A percentile compares a stretch with the other conserved stretches of the same genome.
These are phyloP conservation scores for Trifolium fragiferum DNA, from an alignment of 306 rosid species.

Conservation along the genomic window DNA sequence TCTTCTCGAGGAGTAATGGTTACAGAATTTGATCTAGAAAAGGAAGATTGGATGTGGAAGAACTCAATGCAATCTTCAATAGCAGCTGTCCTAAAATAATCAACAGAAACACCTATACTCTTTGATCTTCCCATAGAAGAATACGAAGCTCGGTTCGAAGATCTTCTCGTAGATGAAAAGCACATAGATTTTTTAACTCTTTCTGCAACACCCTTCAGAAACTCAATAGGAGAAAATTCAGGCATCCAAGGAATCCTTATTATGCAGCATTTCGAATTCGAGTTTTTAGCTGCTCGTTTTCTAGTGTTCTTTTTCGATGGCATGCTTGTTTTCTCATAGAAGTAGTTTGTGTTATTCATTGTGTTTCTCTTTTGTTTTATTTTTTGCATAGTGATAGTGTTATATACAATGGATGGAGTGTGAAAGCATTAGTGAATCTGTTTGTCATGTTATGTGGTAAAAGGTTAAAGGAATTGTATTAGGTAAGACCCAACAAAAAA, in stretches of 20 bases:
- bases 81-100: slow-evolving; percentile 72
- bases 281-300: slow-evolving; percentile 35
- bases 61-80: slow-evolving; percentile 91
- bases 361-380: slow-evolving; percentile 5
- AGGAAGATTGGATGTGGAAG: slow-evolving; percentile 76
- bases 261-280: slow-evolving; percentile 25
- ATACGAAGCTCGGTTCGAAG: slow-evolving; percentile 38
- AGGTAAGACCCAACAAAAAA: slow-evolving; percentile 44
- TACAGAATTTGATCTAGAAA: slow-evolving; percentile 65
- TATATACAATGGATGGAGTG: slow-evolving; percentile 28
- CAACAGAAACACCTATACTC: slow-evolving; percentile 49
- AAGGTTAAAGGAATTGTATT: slow-evolving; percentile 39
- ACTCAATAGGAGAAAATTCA: slow-evolving; percentile 41
- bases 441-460: slow-evolving; percentile 16
- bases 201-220: slow-evolving; percentile 66
- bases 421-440: slow-evolving; percentile 2
- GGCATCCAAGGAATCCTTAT: slow-evolving; percentile 48
- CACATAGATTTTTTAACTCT: slow-evolving; percentile 56
- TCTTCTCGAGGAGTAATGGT: slow-evolving; percentile 36
- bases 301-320: slow-evolving; percentile 43
- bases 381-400: slow-evolving; percentile 24
- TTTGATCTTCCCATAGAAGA: slow-evolving; percentile 52
- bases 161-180: slow-evolving; percentile 47
- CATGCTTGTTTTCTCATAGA: slow-evolving; percentile 40
- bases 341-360: slow-evolving; percentile 34